A percentile compares a stretch with the other conserved stretches of the same genome.
phyloP scores from a whole-genome alignment of 805 yeast genomes.

The Candida boleticola region DNA sequence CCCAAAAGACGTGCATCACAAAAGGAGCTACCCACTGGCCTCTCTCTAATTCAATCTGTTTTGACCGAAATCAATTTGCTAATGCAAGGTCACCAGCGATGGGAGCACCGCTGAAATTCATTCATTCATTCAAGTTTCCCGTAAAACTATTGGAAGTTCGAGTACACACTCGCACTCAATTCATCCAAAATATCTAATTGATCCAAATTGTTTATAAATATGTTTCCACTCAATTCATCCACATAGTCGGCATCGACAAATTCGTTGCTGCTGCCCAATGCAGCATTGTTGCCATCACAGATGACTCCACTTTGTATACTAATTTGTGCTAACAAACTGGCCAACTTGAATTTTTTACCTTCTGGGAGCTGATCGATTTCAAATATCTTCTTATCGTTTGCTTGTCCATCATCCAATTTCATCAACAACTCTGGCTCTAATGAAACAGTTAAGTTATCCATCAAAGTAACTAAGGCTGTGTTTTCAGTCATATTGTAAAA shows the following conservation, averaged over 20 bases:
- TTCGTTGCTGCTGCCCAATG: conserved; percentile 9
- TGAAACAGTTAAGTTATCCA: conserved; percentile 27
- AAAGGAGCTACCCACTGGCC: no score
- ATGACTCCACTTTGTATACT: conserved; percentile 62
- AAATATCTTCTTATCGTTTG: conserved; percentile 15
- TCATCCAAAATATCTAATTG: conserved; percentile 68
- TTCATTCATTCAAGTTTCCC: no score
- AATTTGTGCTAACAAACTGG: conserved; percentile 66
- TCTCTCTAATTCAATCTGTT: no score
- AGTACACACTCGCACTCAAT: conserved; percentile 85
- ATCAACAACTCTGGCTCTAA: conserved; percentile 17
- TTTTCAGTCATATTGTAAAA: conserved; percentile 29
- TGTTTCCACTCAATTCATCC: conserved; percentile 31
- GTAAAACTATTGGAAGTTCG: conserved; percentile 61
- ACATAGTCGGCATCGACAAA: conserved; percentile 3
- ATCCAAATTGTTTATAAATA: conserved; percentile 35
- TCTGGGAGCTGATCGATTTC: conserved; percentile 11
- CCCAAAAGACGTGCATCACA: no score
- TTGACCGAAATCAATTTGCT: no score
- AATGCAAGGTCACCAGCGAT: no score
- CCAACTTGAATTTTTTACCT: conserved; percentile 46
- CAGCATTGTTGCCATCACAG: conserved; percentile 39
- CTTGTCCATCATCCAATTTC: conserved; percentile 9
- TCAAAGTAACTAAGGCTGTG: conserved; percentile 33
- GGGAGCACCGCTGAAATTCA: no score